Evolutionary conservation across 176 grass and related monocot genomes (phyloP).

Genomic region (Melocanna baccifera): DNA sequence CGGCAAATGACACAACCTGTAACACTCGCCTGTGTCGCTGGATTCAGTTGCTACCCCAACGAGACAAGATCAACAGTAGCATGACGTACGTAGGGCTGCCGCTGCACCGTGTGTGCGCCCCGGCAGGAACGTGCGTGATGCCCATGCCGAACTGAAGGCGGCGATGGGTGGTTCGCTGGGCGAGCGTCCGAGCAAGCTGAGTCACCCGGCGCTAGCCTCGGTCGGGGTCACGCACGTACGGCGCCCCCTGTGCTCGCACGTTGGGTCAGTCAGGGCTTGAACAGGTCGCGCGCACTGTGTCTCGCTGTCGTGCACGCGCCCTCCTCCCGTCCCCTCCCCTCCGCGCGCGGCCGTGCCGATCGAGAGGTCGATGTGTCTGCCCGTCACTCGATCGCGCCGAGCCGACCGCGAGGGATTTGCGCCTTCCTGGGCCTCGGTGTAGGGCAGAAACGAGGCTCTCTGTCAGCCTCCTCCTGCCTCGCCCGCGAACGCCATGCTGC

Average conservation of each 20-base stretch:
- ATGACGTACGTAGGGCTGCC: neutral
- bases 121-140: constrained; percentile 18
- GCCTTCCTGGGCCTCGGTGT: neutral
- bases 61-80: neutral
- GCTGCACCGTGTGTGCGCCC: neutral
- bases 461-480: neutral
- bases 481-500: neutral
- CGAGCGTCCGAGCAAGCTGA: neutral
- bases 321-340: neutral
- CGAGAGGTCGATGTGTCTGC: neutral
- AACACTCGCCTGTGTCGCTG: neutral
- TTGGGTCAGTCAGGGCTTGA: neutral
- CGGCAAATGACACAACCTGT: neutral
- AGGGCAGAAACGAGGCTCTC: neutral
- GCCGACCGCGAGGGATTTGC: neutral
- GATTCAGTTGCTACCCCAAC: neutral
- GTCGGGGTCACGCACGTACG: constrained; percentile 8
- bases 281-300: neutral
- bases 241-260: constrained; percentile 12
- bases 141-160: constrained; percentile 8
- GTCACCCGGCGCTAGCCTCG: neutral
- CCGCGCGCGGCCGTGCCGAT: constrained; percentile 5
- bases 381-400: neutral
- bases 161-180: too few relatives aligned
- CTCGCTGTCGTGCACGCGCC: neutral